Evolutionary conservation across 768 basidiomycete genomes (phyloP).

Genomic region (Tylopilus sp.): DNA sequence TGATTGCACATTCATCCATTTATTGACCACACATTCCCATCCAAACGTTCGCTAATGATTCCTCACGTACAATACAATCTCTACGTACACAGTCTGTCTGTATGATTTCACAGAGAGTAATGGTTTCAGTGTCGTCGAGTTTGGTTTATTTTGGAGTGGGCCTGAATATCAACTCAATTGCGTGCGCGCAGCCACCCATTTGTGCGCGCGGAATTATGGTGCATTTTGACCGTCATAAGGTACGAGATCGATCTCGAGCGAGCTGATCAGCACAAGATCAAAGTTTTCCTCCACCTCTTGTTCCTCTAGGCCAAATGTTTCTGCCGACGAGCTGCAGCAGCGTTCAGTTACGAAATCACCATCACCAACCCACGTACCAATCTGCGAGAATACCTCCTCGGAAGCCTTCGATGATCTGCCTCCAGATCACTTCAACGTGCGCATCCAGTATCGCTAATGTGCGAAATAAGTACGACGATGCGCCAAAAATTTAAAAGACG

Average conservation of each 20-base stretch:
- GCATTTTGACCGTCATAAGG: no score
- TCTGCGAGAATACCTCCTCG: slow-evolving; percentile 80
- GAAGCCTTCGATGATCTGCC: slow-evolving; percentile 78
- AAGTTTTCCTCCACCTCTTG: slow-evolving; percentile 84
- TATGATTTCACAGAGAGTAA: no score
- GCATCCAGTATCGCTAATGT: slow-evolving; percentile 53
- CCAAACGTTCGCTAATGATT: no score
- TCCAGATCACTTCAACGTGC: slow-evolving; percentile 80
- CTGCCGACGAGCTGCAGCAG: slow-evolving; percentile 48
- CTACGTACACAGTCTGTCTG: no score
- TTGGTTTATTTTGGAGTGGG: no score
- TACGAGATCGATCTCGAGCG: slow-evolving; percentile 77
- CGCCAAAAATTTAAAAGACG: slow-evolving; percentile 13
- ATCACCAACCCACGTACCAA: slow-evolving; percentile 49
- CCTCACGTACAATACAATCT: no score
- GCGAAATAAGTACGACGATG: not conserved
- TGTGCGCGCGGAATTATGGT: no score
- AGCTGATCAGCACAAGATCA: slow-evolving; percentile 73
- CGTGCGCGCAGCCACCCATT: no score
- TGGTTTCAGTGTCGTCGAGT: no score
- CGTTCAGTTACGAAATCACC: not conserved
- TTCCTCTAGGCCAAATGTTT: slow-evolving; percentile 53
- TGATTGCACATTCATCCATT: no score
- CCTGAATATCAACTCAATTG: no score
- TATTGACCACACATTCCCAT: no score